phyloP scores from a whole-genome alignment of 805 yeast genomes.

The Pichia occidentalis region DNA sequence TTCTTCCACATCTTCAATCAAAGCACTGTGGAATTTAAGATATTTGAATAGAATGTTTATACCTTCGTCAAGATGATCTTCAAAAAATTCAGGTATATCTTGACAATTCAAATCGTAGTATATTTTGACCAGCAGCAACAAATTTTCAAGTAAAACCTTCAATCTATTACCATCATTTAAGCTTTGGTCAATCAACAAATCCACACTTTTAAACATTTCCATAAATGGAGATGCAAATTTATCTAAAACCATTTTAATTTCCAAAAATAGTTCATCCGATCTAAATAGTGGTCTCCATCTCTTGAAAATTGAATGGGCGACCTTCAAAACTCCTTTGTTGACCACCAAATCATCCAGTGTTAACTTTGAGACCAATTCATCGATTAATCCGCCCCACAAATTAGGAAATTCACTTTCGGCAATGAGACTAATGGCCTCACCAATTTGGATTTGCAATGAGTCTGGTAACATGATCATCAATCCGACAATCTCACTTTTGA shows the following conservation, averaged over 20 bases:
- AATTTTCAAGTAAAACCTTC: constrained; percentile 56
- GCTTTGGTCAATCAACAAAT: constrained; percentile 49
- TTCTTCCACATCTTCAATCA: constrained; percentile 51
- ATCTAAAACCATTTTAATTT: constrained; percentile 78
- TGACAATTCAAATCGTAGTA: constrained; percentile 95
- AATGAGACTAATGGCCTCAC: constrained; percentile 85
- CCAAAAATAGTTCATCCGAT: constrained; percentile 82
- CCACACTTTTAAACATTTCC: constrained; percentile 59
- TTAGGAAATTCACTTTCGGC: constrained; percentile 97
- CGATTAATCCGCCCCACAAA: constrained; percentile 73
- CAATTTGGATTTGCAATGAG: constrained; percentile 82
- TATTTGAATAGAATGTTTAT: constrained; percentile 82
- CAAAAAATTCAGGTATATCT: constrained; percentile 97
- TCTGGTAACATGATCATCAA: constrained; percentile 79
- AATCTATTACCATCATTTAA: constrained; percentile 44
- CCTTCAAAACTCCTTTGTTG: constrained; percentile 80
- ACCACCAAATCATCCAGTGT: constrained; percentile 59
- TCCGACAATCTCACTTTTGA: constrained; percentile 74
- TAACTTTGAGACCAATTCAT: constrained; percentile 63
- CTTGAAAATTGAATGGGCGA: constrained; percentile 92
- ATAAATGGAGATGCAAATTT: constrained; percentile 79
- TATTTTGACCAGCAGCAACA: constrained; percentile 67
- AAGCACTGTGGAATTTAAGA: constrained; percentile 49
- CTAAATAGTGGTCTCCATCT: constrained; percentile 95
- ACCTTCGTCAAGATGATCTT: constrained; percentile 72